Evolutionary conservation across 2,329 filamentous ascomycete genomes (phyloP).

Genomic region (Onygenales sp.): DNA sequence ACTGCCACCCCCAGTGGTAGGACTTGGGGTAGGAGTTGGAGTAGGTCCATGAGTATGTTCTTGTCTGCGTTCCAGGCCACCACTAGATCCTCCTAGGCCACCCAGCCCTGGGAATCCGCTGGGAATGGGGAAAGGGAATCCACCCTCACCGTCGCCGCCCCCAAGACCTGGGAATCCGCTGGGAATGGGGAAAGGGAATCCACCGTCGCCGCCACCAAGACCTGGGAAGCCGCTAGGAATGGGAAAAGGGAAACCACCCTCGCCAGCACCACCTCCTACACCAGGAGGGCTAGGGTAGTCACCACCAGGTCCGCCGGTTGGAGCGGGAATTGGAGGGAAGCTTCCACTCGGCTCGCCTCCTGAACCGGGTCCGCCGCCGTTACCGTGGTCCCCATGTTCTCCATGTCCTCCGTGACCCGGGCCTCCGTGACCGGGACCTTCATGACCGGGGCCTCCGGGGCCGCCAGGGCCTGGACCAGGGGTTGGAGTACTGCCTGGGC

Average conservation of each 20-base stretch:
- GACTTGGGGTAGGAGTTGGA: too few relatives aligned
- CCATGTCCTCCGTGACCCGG: neutral
- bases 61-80: too few relatives aligned
- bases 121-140: neutral
- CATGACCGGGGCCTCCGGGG: neutral
- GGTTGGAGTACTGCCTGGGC: too few relatives aligned
- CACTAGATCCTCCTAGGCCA: neutral
- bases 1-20: too few relatives aligned
- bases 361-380: neutral
- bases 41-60: too few relatives aligned
- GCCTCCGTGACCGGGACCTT: neutral
- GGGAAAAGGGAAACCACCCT: neutral
- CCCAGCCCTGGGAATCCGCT: neutral
- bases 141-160: neutral
- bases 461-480: neutral
- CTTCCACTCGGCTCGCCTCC: neutral
- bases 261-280: neutral
- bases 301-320: neutral
- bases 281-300: neutral
- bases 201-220: neutral
- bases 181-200: neutral
- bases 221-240: neutral
- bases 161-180: neutral
- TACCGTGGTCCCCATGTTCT: neutral
- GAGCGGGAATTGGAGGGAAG: neutral